Evolutionary conservation across 169 alveolate species (phyloP), one percentile per base, ranked within the genome.

Genomic region (Besnoitia besnoiti): DNA sequence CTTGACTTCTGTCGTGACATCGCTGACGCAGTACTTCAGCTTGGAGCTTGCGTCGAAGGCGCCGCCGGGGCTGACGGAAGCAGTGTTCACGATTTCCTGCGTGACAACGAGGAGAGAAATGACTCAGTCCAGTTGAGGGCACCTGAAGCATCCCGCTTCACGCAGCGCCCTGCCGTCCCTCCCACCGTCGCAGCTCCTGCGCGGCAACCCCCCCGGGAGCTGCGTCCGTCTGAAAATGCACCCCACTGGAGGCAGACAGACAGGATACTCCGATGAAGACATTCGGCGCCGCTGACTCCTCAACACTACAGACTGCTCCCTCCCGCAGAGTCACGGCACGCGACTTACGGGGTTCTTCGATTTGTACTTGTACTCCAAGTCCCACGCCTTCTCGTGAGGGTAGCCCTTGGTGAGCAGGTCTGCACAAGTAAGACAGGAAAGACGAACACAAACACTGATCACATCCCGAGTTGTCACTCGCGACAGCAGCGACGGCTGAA

Each of bases 321-420:
- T 5, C 30, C 10, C 12, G 49, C 49, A 46, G 85, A 24, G 51
- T 33, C 24, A 0, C 37, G 30, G 62, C 5, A 33, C 55, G 44
- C 27, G 61, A 50, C 94, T 80, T 55, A 91, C 94, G 30, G 94
- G 94, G 75, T 91, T 91, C 55, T 85, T 85, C 30, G 91, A 84
- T 79, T 91, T 91, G 91, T 91, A 91, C 46, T 85, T 84, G 79
- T 82, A 85, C 79, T 91, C 94, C 44, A 91, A 40, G 50, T 91
- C 94, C 94, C 94, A 91, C 12, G 94, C 85, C 79, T 91, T 91
- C 82, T 91, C 94, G 33, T 85, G 94, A n/a, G 94, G 91, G 47
- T 62, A 91, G 39, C 91, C 94, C 73, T 91, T 91, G 50, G 21
- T 59, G 35, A 91, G 91, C 42, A 91, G 73, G n/a, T 91, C 94